Conservation (phyloP, 345 rosid genomes). For the Sisymbrium irio region DNA sequence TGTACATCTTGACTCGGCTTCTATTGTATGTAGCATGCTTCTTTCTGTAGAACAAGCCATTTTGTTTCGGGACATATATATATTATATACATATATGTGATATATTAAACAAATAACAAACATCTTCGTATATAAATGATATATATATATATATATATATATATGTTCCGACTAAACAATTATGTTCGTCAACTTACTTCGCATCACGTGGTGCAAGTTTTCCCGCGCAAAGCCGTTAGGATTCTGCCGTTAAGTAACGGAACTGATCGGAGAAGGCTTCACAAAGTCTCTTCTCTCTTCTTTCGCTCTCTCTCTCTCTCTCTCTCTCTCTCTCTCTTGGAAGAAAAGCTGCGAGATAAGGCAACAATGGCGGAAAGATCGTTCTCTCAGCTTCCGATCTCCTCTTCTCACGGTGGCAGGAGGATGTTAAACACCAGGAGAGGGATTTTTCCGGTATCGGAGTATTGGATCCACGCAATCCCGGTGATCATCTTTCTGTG, state of each 20-base stretch:
- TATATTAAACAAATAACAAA: background rate
- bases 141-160: no score
- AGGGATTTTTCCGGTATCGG: conserved; percentile 26
- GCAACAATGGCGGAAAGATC: conserved; percentile 37
- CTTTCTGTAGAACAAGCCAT: conserved; percentile 18
- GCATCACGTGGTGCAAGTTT: conserved; percentile 17
- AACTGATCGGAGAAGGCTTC: conserved; percentile 4
- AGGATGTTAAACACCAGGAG: conserved; percentile 17
- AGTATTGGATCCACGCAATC: conserved; percentile 48
- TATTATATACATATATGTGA: conserved; percentile 15
- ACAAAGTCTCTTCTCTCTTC: background rate
- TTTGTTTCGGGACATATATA: conserved; percentile 25
- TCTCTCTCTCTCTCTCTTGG: background rate
- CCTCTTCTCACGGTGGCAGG: conserved; percentile 32
- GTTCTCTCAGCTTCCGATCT: conserved; percentile 36
- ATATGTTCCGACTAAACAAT: no score
- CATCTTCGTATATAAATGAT: no score
- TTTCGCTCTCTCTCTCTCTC: background rate
- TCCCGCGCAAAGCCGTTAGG: conserved; percentile 26
- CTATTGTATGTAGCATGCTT: conserved; percentile 37
- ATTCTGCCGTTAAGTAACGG: conserved; percentile 5
- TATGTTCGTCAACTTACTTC: background rate
- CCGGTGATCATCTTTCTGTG: conserved; percentile 46
- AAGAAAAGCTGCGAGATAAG: conserved; percentile 13
- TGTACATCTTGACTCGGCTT: conserved; percentile 46